Evolutionary conservation across 345 rosid genomes (phyloP).

Genomic region (Hirschfeldia incana): DNA sequence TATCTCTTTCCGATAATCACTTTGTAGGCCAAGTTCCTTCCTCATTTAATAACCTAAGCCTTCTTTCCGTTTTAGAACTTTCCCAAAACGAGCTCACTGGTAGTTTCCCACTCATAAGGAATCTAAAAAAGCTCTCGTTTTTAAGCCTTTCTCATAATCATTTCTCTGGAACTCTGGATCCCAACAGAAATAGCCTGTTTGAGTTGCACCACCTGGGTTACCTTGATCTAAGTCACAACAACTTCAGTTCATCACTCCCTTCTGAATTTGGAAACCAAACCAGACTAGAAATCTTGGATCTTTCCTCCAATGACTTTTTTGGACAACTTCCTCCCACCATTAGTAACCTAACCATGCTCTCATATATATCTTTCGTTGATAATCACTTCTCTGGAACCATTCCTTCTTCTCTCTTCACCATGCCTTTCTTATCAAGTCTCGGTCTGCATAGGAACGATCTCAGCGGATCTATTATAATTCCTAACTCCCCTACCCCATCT

Average conservation of each 20-base stretch:
- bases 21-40: slow-evolving; percentile 7
- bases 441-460: not conserved
- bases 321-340: slow-evolving; percentile 12
- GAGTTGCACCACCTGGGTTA: not conserved
- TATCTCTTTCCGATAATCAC: not conserved
- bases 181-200: not conserved
- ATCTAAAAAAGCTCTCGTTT: not conserved
- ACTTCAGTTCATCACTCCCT: not conserved
- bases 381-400: not conserved
- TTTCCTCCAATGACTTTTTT: not conserved
- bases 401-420: not conserved
- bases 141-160: not conserved
- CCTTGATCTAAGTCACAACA: not conserved
- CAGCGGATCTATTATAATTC: not conserved
- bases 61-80: not conserved
- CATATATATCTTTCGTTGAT: accelerated
- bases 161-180: not conserved
- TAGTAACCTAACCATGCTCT: slow-evolving; percentile 1
- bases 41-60: not conserved
- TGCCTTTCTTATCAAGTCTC: not conserved
- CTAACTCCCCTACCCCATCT: not conserved
- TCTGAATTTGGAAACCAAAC: not conserved
- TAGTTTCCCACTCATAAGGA: slow-evolving; percentile 10
- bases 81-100: not conserved
- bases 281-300: not conserved